A percentile compares a stretch with the other conserved stretches of the same genome.
These are phyloP conservation scores for Hypoxylon sp. DNA, from an alignment of 2,329 filamentous ascomycete genomes.

Conservation along the genomic window DNA sequence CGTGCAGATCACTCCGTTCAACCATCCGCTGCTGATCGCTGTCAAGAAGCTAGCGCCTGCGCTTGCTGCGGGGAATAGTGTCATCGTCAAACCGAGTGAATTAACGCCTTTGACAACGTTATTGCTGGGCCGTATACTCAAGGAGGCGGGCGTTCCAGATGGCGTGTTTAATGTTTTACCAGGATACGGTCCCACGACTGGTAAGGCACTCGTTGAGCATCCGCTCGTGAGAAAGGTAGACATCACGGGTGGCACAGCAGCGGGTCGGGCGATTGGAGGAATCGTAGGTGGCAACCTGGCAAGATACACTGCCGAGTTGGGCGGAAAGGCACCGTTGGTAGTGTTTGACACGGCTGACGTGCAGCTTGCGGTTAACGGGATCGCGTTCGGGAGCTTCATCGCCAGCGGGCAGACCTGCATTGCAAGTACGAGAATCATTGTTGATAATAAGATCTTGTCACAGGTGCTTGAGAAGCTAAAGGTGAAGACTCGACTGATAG, in stretches of 20 bases:
- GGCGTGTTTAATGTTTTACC: constrained; percentile 72
- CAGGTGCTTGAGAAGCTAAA: constrained; percentile 71
- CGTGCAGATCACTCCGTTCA: constrained; percentile 65
- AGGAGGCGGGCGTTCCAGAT: constrained; percentile 73
- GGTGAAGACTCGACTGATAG: constrained; percentile 66
- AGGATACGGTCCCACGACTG: constrained; percentile 62
- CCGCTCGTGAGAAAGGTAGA: constrained; percentile 70
- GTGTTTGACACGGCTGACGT: constrained; percentile 73
- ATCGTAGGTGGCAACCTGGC: constrained; percentile 73
- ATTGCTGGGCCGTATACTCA: constrained; percentile 65
- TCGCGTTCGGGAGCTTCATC: constrained; percentile 67
- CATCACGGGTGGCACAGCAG: constrained; percentile 78
- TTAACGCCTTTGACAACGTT: constrained; percentile 70
- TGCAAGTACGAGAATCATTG: constrained; percentile 78
- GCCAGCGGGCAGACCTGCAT: constrained; percentile 68
- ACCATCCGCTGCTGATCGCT: constrained; percentile 65
- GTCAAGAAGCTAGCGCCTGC: constrained; percentile 69
- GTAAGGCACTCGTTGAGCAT: constrained; percentile 62
- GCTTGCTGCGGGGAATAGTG: constrained; percentile 65
- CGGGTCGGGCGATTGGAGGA: constrained; percentile 72
- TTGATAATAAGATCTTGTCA: constrained; percentile 72
- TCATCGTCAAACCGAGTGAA: constrained; percentile 70
- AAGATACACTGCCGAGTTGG: constrained; percentile 75
- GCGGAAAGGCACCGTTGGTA: constrained; percentile 74
- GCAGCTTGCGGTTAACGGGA: constrained; percentile 73